phyloP scores from a whole-genome alignment of 2,329 filamentous ascomycete species.

The Diaporthe australafricana region DNA sequence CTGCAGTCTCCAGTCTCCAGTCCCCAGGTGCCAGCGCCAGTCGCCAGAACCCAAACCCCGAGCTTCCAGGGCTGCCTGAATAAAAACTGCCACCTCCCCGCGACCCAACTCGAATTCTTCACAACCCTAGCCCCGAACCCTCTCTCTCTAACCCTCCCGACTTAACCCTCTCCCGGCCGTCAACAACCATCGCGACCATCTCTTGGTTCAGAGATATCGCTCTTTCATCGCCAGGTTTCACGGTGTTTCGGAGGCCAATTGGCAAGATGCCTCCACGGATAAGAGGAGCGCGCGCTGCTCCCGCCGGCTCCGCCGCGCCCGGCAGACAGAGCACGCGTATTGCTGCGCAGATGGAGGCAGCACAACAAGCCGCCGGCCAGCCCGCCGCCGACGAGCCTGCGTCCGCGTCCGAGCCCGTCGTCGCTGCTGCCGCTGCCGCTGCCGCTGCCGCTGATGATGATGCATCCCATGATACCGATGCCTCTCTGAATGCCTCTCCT shows the following conservation, averaged over 20 bases:
- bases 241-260: background rate
- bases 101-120: no score
- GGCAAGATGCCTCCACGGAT: slow-evolving; percentile 32
- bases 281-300: slow-evolving; percentile 26
- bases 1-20: background rate
- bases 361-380: slow-evolving; percentile 33
- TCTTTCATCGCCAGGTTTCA: background rate
- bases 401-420: slow-evolving; percentile 2
- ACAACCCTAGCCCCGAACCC: background rate
- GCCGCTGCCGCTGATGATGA: slow-evolving; percentile 17
- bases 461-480: slow-evolving; percentile 12
- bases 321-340: slow-evolving; percentile 36
- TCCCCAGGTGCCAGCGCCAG: no score
- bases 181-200: background rate
- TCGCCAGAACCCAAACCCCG: no score
- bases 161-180: slow-evolving; percentile 20
- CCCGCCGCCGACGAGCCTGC: slow-evolving; percentile 25
- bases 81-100: no score
- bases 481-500: slow-evolving; percentile 39
- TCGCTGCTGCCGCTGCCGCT: slow-evolving; percentile 27
- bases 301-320: slow-evolving; percentile 21
- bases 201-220: slow-evolving; percentile 15
- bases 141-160: background rate
- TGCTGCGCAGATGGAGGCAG: slow-evolving; percentile 26
- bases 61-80: no score